Evolutionary conservation across 768 basidiomycete species (phyloP).

Genomic region (Auriscalpium orientale): DNA sequence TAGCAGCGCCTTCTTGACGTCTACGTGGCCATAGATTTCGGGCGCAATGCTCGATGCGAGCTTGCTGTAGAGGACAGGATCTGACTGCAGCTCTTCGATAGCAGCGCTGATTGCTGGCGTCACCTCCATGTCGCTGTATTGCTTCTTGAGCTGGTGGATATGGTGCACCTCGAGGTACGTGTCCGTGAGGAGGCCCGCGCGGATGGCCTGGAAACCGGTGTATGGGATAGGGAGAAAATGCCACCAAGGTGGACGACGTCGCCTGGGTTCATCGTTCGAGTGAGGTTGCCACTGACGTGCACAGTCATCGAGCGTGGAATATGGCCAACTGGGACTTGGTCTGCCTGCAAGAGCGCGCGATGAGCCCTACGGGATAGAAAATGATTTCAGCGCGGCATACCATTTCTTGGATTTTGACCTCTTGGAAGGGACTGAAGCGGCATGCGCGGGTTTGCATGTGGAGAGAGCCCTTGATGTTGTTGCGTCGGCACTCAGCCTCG

Average conservation of each 20-base stretch:
- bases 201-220: constrained; percentile 93
- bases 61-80: constrained; percentile 78
- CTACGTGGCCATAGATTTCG: constrained; percentile 95
- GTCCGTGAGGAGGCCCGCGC: constrained; percentile 93
- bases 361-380: not conserved
- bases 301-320: constrained; percentile 98
- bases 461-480: constrained; percentile 79
- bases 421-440: constrained; percentile 96
- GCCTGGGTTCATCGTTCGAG: constrained; percentile 88
- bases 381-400: constrained; percentile 32
- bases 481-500: constrained; percentile 75
- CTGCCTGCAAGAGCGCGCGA: constrained; percentile 50
- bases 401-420: constrained; percentile 99
- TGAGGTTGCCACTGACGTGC: constrained; percentile 87
- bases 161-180: constrained; percentile 92
- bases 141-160: constrained; percentile 93
- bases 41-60: constrained; percentile 94
- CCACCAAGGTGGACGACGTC: constrained; percentile 95
- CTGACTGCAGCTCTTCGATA: constrained; percentile 60
- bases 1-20: constrained; percentile 94
- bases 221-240: constrained; percentile 97
- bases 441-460: constrained; percentile 99
- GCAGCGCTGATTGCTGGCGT: constrained; percentile 74
- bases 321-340: constrained; percentile 98
- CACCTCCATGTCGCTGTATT: constrained; percentile 90